Evolutionary conservation across 1,284 basidiomycete genomes (phyloP).

Genomic region (Ceratobasidium sp.): DNA sequence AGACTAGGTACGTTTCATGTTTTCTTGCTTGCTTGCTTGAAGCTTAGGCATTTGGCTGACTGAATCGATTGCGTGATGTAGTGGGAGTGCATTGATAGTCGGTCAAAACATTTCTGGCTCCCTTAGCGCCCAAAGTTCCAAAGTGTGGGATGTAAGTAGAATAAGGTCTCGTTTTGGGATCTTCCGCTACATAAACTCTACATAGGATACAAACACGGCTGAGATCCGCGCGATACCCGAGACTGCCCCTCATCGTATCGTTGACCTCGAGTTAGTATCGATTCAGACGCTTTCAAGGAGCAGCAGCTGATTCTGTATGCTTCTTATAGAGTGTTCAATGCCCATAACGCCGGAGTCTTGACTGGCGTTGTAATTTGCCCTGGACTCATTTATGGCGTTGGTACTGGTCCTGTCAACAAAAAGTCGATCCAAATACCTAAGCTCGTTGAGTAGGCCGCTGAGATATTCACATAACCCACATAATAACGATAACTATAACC

Average conservation of each 20-base stretch:
- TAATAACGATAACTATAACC: too few species aligned
- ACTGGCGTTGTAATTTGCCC: background rate
- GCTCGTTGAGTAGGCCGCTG: background rate
- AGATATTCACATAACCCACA: too few species aligned
- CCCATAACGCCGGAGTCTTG: background rate
- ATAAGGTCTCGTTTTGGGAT: background rate
- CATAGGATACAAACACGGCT: conserved; percentile 8
- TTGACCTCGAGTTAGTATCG: conserved; percentile 9
- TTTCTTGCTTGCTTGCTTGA: background rate
- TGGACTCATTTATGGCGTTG: background rate
- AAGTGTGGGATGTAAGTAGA: conserved; percentile 3
- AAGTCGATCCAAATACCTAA: conserved; percentile 7
- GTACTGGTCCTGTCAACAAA: conserved; percentile 11
- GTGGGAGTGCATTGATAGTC: conserved; percentile 1
- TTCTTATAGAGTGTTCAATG: background rate
- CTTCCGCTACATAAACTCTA: background rate
- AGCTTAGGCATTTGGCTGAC: background rate
- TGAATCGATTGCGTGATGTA: background rate
- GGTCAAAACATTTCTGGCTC: background rate
- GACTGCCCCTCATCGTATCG: background rate
- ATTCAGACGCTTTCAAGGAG: background rate
- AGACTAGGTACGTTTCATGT: conserved; percentile 6
- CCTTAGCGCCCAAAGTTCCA: background rate
- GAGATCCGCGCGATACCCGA: conserved; percentile 3
- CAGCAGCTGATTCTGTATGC: background rate